These are phyloP conservation scores for Candida khao-thaluensis DNA, from an alignment of 805 yeast species.

Conservation along the genomic window DNA sequence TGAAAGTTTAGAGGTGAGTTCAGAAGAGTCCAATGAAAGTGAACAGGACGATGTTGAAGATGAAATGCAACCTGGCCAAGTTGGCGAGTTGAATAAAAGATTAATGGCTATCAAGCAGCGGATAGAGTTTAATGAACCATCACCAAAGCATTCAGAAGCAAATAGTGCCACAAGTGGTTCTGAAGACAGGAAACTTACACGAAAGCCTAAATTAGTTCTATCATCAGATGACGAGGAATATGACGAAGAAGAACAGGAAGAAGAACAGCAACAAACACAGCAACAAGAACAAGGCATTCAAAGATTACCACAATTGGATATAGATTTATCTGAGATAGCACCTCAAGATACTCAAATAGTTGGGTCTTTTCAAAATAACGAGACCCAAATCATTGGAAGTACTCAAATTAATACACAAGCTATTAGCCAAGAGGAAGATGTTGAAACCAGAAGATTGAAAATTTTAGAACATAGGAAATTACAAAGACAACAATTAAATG, in stretches of 20 bases:
- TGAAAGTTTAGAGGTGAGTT: neutral
- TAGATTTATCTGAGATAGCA: conserved; percentile 18
- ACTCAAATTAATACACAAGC: conserved; percentile 3
- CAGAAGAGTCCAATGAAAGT: neutral
- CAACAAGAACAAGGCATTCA: neutral
- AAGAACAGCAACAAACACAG: neutral
- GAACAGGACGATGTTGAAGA: neutral
- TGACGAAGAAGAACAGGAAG: conserved; percentile 1
- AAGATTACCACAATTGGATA: conserved; percentile 33
- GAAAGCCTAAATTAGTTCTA: too few relatives aligned
- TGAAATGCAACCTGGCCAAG: neutral
- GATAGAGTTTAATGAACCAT: neutral
- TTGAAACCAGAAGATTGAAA: neutral
- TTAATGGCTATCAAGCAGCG: conserved; percentile 5
- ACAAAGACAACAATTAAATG: conserved; percentile 5
- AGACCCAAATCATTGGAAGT: conserved; percentile 9
- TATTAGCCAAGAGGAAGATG: neutral
- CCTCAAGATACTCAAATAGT: conserved; percentile 7
- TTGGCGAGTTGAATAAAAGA: neutral
- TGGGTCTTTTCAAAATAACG: neutral
- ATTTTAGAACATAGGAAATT: conserved; percentile 4
- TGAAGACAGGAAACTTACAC: too few relatives aligned
- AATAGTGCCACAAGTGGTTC: neutral
- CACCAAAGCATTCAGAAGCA: neutral
- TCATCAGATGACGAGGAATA: conserved; percentile 2